Evolutionary conservation across 352 stramenopile genomes (phyloP).

Genomic region (Discostella stelligera): DNA sequence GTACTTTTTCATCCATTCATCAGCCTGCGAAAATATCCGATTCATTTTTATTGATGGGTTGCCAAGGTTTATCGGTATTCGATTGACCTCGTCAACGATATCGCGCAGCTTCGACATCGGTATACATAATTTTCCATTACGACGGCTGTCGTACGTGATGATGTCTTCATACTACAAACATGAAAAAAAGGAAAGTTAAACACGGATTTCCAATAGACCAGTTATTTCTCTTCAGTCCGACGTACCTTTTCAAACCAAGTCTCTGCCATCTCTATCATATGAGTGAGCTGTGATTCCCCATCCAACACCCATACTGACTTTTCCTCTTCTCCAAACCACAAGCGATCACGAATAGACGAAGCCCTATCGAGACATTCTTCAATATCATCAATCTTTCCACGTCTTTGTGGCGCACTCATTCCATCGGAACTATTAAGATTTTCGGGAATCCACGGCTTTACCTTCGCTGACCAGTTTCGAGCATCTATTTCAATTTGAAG

Average conservation of each 20-base stretch:
- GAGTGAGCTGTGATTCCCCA: conserved; percentile 54
- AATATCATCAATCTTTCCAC: conserved; percentile 76
- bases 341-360: conserved; percentile 52
- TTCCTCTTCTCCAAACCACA: conserved; percentile 52
- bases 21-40: conserved; percentile 64
- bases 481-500: conserved; percentile 78
- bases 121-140: conserved; percentile 49
- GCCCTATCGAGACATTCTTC: conserved; percentile 69
- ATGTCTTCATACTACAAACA: conserved; percentile 55
- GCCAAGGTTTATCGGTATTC: conserved; percentile 71
- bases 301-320: conserved; percentile 62
- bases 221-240: background rate
- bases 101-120: conserved; percentile 59
- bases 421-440: conserved; percentile 17
- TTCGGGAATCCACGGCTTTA: conserved; percentile 64
- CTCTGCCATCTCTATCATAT: conserved; percentile 63
- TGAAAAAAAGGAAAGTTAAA: background rate
- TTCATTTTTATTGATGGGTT: conserved; percentile 65
- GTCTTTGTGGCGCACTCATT: conserved; percentile 42
- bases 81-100: conserved; percentile 65
- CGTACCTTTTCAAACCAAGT: conserved; percentile 72
- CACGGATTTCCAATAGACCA: background rate
- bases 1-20: conserved; percentile 68
- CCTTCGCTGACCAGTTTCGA: conserved; percentile 68
- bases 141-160: conserved; percentile 64